phyloP scores from a whole-genome alignment of 2,329 filamentous ascomycete genomes.

The Fusarium sambucinum region DNA sequence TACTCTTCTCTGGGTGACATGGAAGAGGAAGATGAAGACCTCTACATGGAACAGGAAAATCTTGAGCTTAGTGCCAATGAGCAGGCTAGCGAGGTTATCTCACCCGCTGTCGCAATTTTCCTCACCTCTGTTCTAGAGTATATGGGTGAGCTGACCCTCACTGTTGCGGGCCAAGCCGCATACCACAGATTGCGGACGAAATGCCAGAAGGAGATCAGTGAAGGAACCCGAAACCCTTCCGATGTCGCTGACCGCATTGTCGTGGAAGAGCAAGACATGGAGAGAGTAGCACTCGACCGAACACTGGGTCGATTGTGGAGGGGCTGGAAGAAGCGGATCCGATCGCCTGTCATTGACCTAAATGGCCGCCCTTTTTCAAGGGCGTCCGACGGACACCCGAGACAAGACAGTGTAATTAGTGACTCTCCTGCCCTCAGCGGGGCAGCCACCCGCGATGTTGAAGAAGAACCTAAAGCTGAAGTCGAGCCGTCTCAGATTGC shows the following conservation, averaged over 20 bases:
- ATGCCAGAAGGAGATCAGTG: constrained; percentile 69
- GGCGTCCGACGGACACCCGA: constrained; percentile 54
- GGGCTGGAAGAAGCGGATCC: constrained; percentile 90
- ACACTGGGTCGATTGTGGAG: constrained; percentile 92
- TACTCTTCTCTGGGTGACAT: constrained; percentile 96
- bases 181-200: constrained; percentile 73
- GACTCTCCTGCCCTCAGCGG: constrained; percentile 52
- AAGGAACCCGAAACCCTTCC: constrained; percentile 60
- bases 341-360: constrained; percentile 65
- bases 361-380: constrained; percentile 64
- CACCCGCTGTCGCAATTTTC: constrained; percentile 94
- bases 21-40: constrained; percentile 97
- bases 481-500: constrained; percentile 64
- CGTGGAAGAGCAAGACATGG: constrained; percentile 93
- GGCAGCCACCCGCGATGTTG: constrained; percentile 48
- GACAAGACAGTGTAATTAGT: constrained; percentile 53
- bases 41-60: constrained; percentile 84
- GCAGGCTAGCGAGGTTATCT: constrained; percentile 76
- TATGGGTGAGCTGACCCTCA: constrained; percentile 89
- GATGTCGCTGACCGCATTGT: constrained; percentile 74
- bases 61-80: constrained; percentile 70
- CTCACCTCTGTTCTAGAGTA: constrained; percentile 94
- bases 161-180: constrained; percentile 88
- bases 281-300: constrained; percentile 89
- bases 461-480: constrained; percentile 43